Conservation (phyloP, 768 basidiomycete species). For the Butyriboletus loyo region DNA sequence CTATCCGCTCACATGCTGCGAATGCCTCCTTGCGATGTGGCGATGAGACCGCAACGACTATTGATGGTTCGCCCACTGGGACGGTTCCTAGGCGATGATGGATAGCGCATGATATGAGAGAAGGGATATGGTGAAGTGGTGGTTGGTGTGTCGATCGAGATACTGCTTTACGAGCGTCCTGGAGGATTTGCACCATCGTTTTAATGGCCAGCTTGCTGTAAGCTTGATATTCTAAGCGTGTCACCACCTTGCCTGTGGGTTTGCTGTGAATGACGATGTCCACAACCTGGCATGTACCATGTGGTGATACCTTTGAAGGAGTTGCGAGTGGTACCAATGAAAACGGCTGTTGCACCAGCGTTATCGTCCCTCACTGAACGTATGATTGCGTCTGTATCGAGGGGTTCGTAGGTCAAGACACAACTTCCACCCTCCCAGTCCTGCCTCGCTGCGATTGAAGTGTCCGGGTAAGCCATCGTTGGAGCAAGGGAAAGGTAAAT, state of each 20-base stretch:
- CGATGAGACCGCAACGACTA: constrained; percentile 81
- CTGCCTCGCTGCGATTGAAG: constrained; percentile 25
- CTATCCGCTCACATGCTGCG: constrained; percentile 70
- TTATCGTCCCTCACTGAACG: constrained; percentile 56
- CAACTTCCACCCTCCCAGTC: constrained; percentile 33
- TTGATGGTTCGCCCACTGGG: constrained; percentile 76
- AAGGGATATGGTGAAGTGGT: constrained; percentile 19
- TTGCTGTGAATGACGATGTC: constrained; percentile 9
- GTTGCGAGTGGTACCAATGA: constrained; percentile 85
- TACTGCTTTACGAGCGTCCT: constrained; percentile 39
- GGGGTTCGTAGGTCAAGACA: constrained; percentile 54
- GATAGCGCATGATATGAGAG: constrained; percentile 58
- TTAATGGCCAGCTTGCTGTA: constrained; percentile 79
- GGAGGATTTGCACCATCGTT: constrained; percentile 64
- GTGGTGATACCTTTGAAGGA: constrained; percentile 66
- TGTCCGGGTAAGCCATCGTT: constrained; percentile 25
- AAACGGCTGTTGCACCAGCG: constrained; percentile 72
- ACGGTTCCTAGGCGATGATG: constrained; percentile 78
- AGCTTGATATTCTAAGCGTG: constrained; percentile 77
- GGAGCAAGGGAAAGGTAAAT: not conserved
- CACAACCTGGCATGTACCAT: not conserved
- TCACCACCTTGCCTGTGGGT: constrained; percentile 61
- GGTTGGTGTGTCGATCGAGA: constrained; percentile 44
- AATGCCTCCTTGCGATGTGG: constrained; percentile 85
- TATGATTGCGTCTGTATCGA: constrained; percentile 59